Evolutionary conservation across 768 basidiomycete genomes (phyloP), one percentile per base, ranked within the genome.

Genomic region (Daedaleopsis sinensis): DNA sequence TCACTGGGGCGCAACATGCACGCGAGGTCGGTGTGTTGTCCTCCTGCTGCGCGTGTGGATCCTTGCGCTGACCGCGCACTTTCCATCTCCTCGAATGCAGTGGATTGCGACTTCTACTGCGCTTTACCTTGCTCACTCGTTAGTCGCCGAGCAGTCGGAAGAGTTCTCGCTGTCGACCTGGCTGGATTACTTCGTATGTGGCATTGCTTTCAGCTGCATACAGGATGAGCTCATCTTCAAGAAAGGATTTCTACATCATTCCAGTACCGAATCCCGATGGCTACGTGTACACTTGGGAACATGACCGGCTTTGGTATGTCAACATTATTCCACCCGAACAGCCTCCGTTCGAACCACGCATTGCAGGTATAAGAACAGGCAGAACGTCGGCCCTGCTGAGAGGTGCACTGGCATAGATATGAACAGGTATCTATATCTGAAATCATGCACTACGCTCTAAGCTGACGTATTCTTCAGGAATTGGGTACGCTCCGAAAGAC

Each of bases 91-190:
- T 11, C 59, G 39, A 35, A 19, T 47, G 38, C 53, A 93, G 88
- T 95, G 93, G 93, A 82, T 95, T 54, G 88, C 91, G 3, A 87
- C 90, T 0, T 81, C 91, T 0, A 83, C 91, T 0, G 78, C 89
- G 0, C 76, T 90, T 12, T 93, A 93, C 70, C 70, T 92, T 43
- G 81, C 88, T 0, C 92, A 95, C 67, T 82, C 86, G 0, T 79
- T 95, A 5, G 77, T 89, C 5, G 73, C 83, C 7, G 73, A 85
- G 57, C 54, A 75, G 0, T 74, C 79, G 0, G 82, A 87, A 64
- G 66, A 73, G 18, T 77, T 74, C 53, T 84, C 84, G 0, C 73
- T 84, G 32, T 70, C 76, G 1, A 66, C 69, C 32, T 78, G 90
- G n/a, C 75, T 90, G 15, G 75, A 84, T 24, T 69, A 76, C 47